Evolutionary conservation across 768 basidiomycete genomes (phyloP).

Genomic region (Tulasnella sp.): DNA sequence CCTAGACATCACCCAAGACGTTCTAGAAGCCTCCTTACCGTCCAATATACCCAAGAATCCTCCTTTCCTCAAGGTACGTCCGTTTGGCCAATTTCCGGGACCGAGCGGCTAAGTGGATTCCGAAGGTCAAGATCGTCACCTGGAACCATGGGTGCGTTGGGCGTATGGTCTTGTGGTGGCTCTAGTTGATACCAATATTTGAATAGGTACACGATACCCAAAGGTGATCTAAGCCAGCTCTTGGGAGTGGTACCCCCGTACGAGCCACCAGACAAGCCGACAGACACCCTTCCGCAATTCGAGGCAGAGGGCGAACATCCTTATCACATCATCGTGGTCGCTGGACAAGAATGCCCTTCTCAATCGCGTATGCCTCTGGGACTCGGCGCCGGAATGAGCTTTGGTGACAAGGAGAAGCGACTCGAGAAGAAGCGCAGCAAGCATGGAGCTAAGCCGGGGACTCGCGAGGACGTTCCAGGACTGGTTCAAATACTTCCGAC

Average conservation of each 20-base stretch:
- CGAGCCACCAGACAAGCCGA: neutral
- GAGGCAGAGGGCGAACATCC: conserved; percentile 26
- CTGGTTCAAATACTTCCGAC: neutral
- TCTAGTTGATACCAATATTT: neutral
- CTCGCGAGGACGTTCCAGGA: neutral
- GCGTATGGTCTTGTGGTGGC: neutral
- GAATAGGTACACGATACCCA: conserved; percentile 21
- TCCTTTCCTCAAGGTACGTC: conserved; percentile 25
- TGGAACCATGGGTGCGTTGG: conserved; percentile 27
- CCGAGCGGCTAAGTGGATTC: neutral
- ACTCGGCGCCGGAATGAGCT: conserved; percentile 26
- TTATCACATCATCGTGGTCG: conserved; percentile 28
- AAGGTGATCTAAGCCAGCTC: conserved; percentile 27
- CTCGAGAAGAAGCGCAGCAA: conserved; percentile 24
- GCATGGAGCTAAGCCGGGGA: conserved; percentile 10
- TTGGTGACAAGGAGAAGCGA: conserved; percentile 24
- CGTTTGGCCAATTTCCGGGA: neutral
- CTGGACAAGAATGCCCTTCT: conserved; percentile 29
- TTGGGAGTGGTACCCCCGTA: conserved; percentile 27
- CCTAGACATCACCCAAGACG: conserved; percentile 10
- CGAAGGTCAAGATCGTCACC: conserved; percentile 18
- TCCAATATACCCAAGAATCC: neutral
- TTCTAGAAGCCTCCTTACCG: neutral
- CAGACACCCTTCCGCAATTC: conserved; percentile 23
- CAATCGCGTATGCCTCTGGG: conserved; percentile 25